Percentiles rank a stretch among this genome's conserved stretches.
Evolutionary conservation across 1,284 basidiomycete species (phyloP).

Genomic region (Cryptococcus floricola): DNA sequence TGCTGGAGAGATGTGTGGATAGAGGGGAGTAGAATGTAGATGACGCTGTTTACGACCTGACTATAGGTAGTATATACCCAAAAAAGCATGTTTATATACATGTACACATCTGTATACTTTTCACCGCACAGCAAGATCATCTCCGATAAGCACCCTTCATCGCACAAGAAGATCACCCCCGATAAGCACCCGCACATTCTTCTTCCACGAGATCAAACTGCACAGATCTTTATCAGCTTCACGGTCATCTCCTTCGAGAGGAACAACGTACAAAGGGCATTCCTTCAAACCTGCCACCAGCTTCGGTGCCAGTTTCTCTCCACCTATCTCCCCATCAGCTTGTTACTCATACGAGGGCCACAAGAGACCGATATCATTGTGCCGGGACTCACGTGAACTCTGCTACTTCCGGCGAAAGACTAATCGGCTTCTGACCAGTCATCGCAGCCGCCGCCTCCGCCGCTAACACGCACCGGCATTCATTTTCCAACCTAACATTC

Average conservation of each 20-base stretch:
- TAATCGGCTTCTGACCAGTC: constrained; percentile 18
- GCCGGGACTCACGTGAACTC: constrained; percentile 21
- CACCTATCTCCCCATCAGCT: constrained; percentile 1
- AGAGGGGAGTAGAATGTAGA: not conserved
- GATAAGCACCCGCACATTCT: constrained; percentile 19
- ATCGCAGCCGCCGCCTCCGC: constrained; percentile 28
- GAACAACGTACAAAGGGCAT: constrained; percentile 23
- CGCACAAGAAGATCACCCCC: not conserved
- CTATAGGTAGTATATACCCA: not conserved
- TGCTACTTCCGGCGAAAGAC: constrained; percentile 18
- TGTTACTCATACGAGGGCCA: too few species aligned
- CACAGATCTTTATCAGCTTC: not conserved
- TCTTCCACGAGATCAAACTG: constrained; percentile 36
- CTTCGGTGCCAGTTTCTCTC: constrained; percentile 27
- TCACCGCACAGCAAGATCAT: not conserved
- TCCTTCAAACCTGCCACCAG: constrained; percentile 27
- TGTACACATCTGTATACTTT: not conserved
- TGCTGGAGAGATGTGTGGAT: not conserved
- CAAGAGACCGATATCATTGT: too few species aligned
- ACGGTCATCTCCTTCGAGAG: not conserved
- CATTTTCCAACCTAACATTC: constrained; percentile 24
- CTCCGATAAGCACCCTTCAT: constrained; percentile 10
- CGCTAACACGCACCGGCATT: constrained; percentile 23
- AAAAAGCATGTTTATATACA: not conserved
- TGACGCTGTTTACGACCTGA: not conserved